These are phyloP conservation scores for Zoysia japonica DNA, from an alignment of 176 grass and related monocot genomes.

Conservation along the genomic window DNA sequence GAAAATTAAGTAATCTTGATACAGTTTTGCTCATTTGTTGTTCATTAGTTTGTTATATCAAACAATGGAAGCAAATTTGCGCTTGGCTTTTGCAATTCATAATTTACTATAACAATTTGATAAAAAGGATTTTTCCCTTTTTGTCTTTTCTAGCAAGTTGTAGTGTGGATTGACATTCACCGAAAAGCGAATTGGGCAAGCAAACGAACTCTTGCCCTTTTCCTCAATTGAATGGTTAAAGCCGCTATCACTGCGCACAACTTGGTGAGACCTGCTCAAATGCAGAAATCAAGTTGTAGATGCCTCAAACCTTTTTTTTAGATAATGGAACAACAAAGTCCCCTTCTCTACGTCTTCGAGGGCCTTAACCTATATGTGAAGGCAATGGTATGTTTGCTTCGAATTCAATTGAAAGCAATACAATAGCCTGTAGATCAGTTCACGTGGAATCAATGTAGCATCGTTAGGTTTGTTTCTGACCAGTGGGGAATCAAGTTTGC, in stretches of 20 bases:
- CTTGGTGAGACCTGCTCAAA: background rate
- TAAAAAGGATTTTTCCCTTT: background rate
- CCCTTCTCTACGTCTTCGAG: background rate
- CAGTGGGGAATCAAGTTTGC: constrained; percentile 5
- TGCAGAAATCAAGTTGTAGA: background rate
- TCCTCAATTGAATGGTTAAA: constrained; percentile 36
- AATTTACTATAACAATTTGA: background rate
- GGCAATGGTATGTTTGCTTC: background rate
- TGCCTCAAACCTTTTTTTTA: too few species aligned
- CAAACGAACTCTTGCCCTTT: constrained; percentile 33
- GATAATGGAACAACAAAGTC: too few species aligned
- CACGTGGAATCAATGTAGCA: constrained; percentile 7
- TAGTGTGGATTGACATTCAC: background rate
- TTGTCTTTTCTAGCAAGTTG: background rate
- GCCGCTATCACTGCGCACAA: background rate
- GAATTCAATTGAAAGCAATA: background rate
- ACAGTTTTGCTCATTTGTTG: background rate
- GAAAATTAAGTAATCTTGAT: background rate
- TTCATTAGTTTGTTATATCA: background rate
- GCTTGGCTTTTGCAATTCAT: constrained; percentile 36
- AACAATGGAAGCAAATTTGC: constrained; percentile 26
- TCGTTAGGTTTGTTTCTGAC: background rate
- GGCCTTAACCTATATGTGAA: background rate
- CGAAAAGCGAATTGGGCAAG: background rate
- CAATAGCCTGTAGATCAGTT: background rate